Evolutionary conservation across 176 grass and related monocot genomes (phyloP).

Genomic region (Aegilops bicornis): DNA sequence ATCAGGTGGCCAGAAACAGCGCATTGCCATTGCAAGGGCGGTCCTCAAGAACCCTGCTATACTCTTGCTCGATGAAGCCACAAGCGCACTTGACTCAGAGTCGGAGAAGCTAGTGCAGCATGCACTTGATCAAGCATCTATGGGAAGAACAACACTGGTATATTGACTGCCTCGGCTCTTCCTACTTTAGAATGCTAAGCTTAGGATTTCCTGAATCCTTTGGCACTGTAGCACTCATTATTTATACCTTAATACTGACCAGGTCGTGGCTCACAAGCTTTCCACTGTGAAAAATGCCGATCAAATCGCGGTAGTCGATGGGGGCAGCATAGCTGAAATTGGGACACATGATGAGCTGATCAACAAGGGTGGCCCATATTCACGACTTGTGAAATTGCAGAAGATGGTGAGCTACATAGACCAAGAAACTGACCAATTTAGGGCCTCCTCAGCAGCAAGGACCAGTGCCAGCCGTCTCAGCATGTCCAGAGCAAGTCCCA

Average conservation of each 20-base stretch:
- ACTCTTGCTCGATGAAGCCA: conserved; percentile 97
- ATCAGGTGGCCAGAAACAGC: conserved; percentile 95
- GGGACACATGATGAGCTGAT: conserved; percentile 94
- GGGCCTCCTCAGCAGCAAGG: conserved; percentile 64
- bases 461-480: conserved; percentile 83
- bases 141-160: conserved; percentile 99
- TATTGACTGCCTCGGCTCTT: not conserved
- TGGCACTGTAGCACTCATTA: conserved; percentile 12
- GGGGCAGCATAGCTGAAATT: conserved; percentile 76
- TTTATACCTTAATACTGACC: conserved; percentile 34
- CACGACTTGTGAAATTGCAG: conserved; percentile 87
- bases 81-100: conserved; percentile 94
- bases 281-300: conserved; percentile 94
- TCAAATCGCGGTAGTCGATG: conserved; percentile 91
- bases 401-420: conserved; percentile 92
- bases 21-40: conserved; percentile 92
- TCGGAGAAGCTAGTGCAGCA: conserved; percentile 95
- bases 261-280: conserved; percentile 98
- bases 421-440: conserved; percentile 73
- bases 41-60: conserved; percentile 91
- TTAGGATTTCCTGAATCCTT: not conserved
- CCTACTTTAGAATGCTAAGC: not conserved
- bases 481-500: conserved; percentile 82
- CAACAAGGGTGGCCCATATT: conserved; percentile 71
- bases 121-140: conserved; percentile 96